A percentile compares a stretch with the other conserved stretches of the same genome.
Evolutionary conservation across 2,329 filamentous ascomycete genomes (phyloP).

Genomic region (Tolypocladium ophioglossoides): DNA sequence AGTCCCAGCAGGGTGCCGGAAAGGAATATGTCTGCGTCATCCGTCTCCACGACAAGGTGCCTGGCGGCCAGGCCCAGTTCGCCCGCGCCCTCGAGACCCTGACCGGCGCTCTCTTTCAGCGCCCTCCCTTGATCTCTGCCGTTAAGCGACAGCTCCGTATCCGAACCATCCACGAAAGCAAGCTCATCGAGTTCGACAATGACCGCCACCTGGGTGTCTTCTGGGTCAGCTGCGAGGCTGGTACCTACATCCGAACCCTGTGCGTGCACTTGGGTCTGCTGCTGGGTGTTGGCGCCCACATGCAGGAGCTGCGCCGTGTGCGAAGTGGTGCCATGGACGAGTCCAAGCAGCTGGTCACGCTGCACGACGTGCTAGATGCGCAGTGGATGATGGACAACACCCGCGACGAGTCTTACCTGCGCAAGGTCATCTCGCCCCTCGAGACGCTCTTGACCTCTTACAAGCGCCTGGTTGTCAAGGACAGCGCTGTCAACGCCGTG

Average conservation of each 20-base stretch:
- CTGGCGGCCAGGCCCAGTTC: conserved; percentile 87
- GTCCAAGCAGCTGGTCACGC: conserved; percentile 75
- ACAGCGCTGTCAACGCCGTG: conserved; percentile 72
- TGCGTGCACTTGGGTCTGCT: conserved; percentile 82
- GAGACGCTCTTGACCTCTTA: conserved; percentile 87
- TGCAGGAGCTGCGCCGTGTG: conserved; percentile 95
- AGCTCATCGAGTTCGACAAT: conserved; percentile 96
- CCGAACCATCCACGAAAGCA: conserved; percentile 95
- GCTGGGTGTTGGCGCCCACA: conserved; percentile 81
- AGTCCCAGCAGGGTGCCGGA: conserved; percentile 96
- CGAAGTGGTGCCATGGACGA: conserved; percentile 93
- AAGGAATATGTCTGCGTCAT: conserved; percentile 98
- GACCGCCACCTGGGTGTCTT: conserved; percentile 95
- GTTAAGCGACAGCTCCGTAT: conserved; percentile 99
- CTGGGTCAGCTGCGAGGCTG: conserved; percentile 96
- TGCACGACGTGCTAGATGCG: conserved; percentile 80
- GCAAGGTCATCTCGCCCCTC: conserved; percentile 81
- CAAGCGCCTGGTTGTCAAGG: conserved; percentile 97
- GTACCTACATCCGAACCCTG: conserved; percentile 96
- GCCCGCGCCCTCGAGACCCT: conserved; percentile 89
- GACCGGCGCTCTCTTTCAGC: conserved; percentile 85
- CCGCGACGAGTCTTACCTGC: conserved; percentile 84
- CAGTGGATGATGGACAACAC: conserved; percentile 96
- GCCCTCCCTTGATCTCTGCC: conserved; percentile 91
- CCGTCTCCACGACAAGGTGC: conserved; percentile 87